Conservation (phyloP, 306 rosid species). For the Glycine tomentella region DNA sequence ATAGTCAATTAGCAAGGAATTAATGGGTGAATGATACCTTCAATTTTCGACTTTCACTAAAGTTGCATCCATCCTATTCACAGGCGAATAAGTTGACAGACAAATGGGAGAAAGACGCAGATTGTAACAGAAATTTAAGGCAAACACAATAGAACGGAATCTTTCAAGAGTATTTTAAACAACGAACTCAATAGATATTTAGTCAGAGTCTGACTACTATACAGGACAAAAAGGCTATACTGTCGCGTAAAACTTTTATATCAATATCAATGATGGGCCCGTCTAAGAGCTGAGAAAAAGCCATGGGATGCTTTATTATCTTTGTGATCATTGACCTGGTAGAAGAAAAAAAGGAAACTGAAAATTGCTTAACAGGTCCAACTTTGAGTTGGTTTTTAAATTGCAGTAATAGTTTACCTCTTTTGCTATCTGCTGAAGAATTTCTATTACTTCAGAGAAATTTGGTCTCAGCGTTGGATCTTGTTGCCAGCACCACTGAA, state of each 20-base stretch:
- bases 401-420: constrained; percentile 62
- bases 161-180: constrained; percentile 38
- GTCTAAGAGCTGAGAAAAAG: constrained; percentile 73
- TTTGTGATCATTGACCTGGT: constrained; percentile 64
- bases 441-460: constrained; percentile 77
- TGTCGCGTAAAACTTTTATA: constrained; percentile 40
- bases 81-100: constrained; percentile 41
- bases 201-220: constrained; percentile 57
- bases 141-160: constrained; percentile 41
- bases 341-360: constrained; percentile 17
- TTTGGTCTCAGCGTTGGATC: constrained; percentile 79
- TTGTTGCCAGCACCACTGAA: constrained; percentile 89
- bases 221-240: constrained; percentile 52
- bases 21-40: constrained; percentile 36
- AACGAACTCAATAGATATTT: constrained; percentile 43
- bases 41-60: constrained; percentile 33
- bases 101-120: constrained; percentile 30
- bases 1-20: constrained; percentile 13
- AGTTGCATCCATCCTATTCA: constrained; percentile 48
- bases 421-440: constrained; percentile 71
- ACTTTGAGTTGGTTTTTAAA: background rate
- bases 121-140: constrained; percentile 34
- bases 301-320: constrained; percentile 66
- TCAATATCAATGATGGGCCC: constrained; percentile 53
- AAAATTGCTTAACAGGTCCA: constrained; percentile 27